These are phyloP conservation scores for Blastobotrys muscicola DNA, from an alignment of 805 yeast genomes.

Conservation along the genomic window DNA sequence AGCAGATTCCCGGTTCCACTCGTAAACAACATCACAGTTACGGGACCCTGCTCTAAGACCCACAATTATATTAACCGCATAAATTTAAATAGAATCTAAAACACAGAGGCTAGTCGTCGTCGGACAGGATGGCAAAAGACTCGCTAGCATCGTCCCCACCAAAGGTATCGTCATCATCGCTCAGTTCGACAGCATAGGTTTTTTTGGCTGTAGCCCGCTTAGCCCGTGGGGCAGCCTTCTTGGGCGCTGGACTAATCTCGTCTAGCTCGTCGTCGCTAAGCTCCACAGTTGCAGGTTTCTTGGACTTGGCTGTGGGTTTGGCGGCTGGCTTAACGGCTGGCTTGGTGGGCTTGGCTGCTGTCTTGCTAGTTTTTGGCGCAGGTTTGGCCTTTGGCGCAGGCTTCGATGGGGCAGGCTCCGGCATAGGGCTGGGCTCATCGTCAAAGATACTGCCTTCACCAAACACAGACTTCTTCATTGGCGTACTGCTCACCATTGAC, in stretches of 20 bases:
- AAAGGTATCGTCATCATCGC: constrained; percentile 13
- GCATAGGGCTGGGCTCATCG: constrained; percentile 3
- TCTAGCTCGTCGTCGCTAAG: constrained; percentile 6
- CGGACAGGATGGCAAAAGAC: constrained; percentile 2
- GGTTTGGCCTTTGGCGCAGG: constrained; percentile 3
- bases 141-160: constrained; percentile 7
- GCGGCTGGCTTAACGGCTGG: constrained; percentile 22
- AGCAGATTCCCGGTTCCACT: too few relatives aligned
- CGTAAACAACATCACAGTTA: too few relatives aligned
- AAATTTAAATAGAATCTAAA: not conserved
- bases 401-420: constrained; percentile 2
- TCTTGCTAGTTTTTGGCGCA: constrained; percentile 1
- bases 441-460: constrained; percentile 15
- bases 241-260: constrained; percentile 8
- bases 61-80: too few relatives aligned
- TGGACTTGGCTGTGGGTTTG: constrained; percentile 17
- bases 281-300: constrained; percentile 4
- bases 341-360: constrained; percentile 20
- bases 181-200: constrained; percentile 8
- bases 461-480: constrained; percentile 19
- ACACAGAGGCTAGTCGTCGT: not conserved
- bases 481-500: not conserved
- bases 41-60: too few relatives aligned
- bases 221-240: constrained; percentile 13
- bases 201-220: constrained; percentile 15